A percentile compares a stretch with the other conserved stretches of the same genome.
Evolutionary conservation across 2,329 filamentous ascomycete genomes (phyloP).

Genomic region (Alternaria consortialis): DNA sequence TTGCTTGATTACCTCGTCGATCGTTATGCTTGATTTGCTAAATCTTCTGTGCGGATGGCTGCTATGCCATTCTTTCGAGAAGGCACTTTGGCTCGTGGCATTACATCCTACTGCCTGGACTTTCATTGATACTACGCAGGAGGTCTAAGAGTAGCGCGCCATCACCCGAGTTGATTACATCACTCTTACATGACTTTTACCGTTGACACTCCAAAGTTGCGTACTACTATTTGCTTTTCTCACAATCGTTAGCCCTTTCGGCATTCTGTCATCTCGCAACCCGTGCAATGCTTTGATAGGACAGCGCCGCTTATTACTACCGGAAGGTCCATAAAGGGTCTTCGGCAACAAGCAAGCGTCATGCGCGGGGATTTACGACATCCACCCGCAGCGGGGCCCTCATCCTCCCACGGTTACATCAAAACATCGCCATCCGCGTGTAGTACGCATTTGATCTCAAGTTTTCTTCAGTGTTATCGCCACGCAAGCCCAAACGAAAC

Average conservation of each 20-base stretch:
- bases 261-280: neutral
- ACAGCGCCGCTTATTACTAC: neutral
- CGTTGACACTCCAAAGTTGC: neutral
- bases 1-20: neutral
- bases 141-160: neutral
- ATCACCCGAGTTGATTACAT: neutral
- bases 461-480: neutral
- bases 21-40: neutral
- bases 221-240: neutral
- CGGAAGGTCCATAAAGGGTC: conserved; percentile 1
- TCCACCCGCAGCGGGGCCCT: conserved; percentile 9
- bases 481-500: neutral
- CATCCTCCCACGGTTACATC: conserved; percentile 4
- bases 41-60: neutral
- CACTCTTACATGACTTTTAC: neutral
- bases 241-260: neutral
- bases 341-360: conserved; percentile 13
- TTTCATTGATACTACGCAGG: neutral
- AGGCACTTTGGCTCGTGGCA: neutral
- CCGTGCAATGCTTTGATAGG: neutral
- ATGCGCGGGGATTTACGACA: conserved; percentile 11
- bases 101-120: neutral
- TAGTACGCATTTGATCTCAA: neutral
- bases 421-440: neutral
- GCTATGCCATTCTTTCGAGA: neutral